These are phyloP conservation scores for Takakia lepidozioides DNA, from an alignment of 225 moss, liverwort and hornwort species.

Conservation along the genomic window DNA sequence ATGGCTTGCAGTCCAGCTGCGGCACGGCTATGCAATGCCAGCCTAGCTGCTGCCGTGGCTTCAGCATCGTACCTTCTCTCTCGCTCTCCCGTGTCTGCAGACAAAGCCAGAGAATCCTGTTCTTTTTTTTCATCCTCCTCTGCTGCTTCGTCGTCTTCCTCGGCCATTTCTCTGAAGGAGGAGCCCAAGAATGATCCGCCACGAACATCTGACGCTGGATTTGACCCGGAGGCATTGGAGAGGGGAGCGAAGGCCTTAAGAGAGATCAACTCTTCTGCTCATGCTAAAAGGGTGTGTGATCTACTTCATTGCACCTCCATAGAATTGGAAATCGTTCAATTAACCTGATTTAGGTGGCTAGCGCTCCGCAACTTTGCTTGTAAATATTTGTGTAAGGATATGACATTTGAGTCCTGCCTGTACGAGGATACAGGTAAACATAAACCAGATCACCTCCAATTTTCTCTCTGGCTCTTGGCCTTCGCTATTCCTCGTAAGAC, in stretches of 20 bases:
- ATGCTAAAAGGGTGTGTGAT: slow-evolving; percentile 94
- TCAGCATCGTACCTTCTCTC: slow-evolving; percentile 34
- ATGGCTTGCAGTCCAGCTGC: slow-evolving; percentile 24
- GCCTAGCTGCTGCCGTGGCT: slow-evolving; percentile 32
- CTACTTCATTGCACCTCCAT: too few species aligned
- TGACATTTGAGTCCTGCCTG: too few species aligned
- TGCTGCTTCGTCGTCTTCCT: slow-evolving; percentile 16
- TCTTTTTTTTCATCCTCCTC: slow-evolving; percentile 23
- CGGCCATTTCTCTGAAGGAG: too few species aligned
- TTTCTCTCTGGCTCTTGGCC: too few species aligned
- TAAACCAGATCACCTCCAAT: too few species aligned
- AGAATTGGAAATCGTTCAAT: too few species aligned
- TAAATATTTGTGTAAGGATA: too few species aligned
- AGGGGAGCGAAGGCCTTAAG: slow-evolving; percentile 90
- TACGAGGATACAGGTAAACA: too few species aligned
- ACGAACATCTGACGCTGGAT: slow-evolving; percentile 77
- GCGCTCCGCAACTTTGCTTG: too few species aligned
- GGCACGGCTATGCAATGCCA: slow-evolving; percentile 15
- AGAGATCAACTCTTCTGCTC: slow-evolving; percentile 77
- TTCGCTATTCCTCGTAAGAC: too few species aligned
- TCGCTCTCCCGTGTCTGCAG: slow-evolving; percentile 29
- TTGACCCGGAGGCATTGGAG: slow-evolving; percentile 93
- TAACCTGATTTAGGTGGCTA: too few species aligned
- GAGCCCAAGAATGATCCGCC: slow-evolving; percentile 57
- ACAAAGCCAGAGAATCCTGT: slow-evolving; percentile 24